Conservation (phyloP, 208 protist genomes). For the Acanthamoeba castellanii region DNA sequence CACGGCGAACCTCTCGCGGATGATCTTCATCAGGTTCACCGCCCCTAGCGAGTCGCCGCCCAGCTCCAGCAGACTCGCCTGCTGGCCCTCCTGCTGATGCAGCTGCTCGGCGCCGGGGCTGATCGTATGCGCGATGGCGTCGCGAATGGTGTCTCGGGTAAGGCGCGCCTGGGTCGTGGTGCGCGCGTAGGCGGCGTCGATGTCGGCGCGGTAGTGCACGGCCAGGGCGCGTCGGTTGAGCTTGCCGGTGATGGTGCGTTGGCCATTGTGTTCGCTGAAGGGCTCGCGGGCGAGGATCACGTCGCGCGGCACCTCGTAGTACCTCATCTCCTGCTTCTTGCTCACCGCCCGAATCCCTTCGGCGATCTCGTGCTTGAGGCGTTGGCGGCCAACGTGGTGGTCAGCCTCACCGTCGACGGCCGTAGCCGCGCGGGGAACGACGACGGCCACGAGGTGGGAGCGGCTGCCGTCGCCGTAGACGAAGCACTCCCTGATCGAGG, state of each 20-base stretch:
- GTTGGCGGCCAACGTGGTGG: neutral
- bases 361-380: neutral
- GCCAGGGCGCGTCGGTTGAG: neutral
- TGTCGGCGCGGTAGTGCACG: neutral
- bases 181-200: neutral
- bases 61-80: neutral
- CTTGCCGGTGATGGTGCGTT: constrained; percentile 11
- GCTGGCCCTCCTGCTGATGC: neutral
- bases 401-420: neutral
- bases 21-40: constrained; percentile 14
- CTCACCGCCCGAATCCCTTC: neutral
- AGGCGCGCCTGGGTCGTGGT: neutral
- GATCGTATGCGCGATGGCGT: neutral
- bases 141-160: neutral
- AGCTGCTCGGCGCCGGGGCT: neutral
- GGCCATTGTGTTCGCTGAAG: neutral
- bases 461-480: constrained; percentile 12
- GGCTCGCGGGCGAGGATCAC: neutral
- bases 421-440: neutral
- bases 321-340: neutral
- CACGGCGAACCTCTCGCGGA: neutral
- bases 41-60: neutral
- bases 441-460: neutral
- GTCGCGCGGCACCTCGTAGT: constrained; percentile 11
- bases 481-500: constrained; percentile 6